phyloP scores from a whole-genome alignment of 257 asterid genomes.

The Mentha longifolia region DNA sequence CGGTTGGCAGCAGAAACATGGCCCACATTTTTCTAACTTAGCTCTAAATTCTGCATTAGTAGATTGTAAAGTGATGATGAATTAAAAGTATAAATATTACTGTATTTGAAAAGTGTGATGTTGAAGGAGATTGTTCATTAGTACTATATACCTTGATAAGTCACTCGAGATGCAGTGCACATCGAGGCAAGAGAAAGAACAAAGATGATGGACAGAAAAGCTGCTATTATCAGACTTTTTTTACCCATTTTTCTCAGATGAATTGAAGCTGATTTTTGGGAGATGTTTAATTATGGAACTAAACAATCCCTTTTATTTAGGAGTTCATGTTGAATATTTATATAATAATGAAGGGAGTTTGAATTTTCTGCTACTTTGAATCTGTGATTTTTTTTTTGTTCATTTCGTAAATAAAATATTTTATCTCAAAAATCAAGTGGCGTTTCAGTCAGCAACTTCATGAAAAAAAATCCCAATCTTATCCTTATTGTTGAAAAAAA shows the following conservation, averaged over 20 bases:
- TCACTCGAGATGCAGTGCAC: conserved; percentile 31
- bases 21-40: conserved; percentile 35
- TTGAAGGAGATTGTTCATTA: not conserved
- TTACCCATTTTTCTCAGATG: not conserved
- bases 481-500: not conserved
- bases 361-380: too few species aligned
- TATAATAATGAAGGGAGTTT: too few species aligned
- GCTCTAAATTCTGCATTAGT: conserved; percentile 28
- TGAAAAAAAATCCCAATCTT: not conserved
- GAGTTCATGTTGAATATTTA: not conserved
- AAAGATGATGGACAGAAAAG: conserved; percentile 18
- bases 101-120: too few species aligned
- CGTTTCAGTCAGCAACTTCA: too few species aligned
- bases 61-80: not conserved
- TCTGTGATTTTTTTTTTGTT: too few species aligned
- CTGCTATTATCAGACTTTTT: not conserved
- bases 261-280: not conserved
- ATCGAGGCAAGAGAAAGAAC: conserved; percentile 28
- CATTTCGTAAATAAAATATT: too few species aligned
- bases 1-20: conserved; percentile 38
- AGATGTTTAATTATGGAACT: not conserved
- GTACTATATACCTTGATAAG: conserved; percentile 28
- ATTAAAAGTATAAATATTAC: too few species aligned
- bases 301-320: not conserved
- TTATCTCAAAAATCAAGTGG: too few species aligned